Percentiles rank a stretch among this genome's conserved stretches.
Conservation (phyloP, 139 green algal species). For the Medakamo hakoo region DNA sequence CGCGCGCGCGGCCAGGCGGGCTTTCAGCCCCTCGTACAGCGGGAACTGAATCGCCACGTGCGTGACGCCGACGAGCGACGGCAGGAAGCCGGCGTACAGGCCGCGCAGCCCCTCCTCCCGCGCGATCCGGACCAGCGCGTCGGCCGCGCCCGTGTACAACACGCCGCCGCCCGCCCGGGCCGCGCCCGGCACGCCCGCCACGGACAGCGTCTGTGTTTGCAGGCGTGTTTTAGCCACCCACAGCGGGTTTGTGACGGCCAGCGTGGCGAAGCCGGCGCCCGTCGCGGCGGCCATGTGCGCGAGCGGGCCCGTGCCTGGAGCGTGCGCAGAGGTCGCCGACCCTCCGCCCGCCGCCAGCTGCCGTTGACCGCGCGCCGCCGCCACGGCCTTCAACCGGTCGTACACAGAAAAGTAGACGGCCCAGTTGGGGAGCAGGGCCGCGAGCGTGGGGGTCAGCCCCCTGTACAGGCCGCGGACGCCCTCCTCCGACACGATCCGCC, state of each 20-base stretch:
- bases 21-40: conserved; percentile 82
- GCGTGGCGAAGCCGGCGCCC: conserved; percentile 71
- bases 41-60: conserved; percentile 96
- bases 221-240: conserved; percentile 95
- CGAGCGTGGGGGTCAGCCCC: conserved; percentile 77
- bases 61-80: conserved; percentile 71
- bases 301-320: neutral
- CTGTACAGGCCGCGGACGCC: conserved; percentile 73
- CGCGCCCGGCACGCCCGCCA: neutral
- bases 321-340: too few relatives aligned
- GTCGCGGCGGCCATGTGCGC: conserved; percentile 61
- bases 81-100: conserved; percentile 78
- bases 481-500: conserved; percentile 61
- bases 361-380: too few relatives aligned
- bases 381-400: conserved; percentile 57
- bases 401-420: conserved; percentile 93
- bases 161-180: conserved; percentile 8
- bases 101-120: conserved; percentile 72
- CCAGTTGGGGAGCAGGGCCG: conserved; percentile 95
- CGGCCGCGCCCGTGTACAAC: conserved; percentile 50
- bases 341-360: neutral
- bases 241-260: conserved; percentile 82
- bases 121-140: conserved; percentile 62
- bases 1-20: conserved; percentile 6
- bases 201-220: conserved; percentile 37